phyloP scores from a whole-genome alignment of 2,329 filamentous ascomycete genomes.

The Xylaria digitata region DNA sequence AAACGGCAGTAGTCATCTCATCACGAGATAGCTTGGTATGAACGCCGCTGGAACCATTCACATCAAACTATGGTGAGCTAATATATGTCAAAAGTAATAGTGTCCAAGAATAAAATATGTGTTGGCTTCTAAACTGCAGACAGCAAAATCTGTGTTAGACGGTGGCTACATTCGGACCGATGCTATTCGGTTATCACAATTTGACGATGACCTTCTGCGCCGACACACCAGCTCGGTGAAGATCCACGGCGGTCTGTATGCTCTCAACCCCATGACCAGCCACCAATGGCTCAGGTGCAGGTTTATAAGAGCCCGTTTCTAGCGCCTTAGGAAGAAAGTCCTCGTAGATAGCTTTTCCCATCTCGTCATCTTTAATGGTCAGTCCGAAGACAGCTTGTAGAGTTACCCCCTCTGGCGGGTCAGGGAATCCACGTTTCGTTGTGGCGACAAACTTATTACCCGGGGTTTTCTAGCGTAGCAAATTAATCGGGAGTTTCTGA shows the following conservation, averaged over 20 bases:
- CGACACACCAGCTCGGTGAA: constrained; percentile 54
- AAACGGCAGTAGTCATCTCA: constrained; percentile 7
- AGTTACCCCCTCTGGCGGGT: constrained; percentile 46
- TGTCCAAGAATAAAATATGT: neutral
- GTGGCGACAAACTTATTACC: constrained; percentile 45
- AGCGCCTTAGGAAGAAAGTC: constrained; percentile 55
- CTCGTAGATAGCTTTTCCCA: constrained; percentile 52
- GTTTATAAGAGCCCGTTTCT: constrained; percentile 49
- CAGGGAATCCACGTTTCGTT: constrained; percentile 45
- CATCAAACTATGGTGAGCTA: neutral
- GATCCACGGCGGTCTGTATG: constrained; percentile 56
- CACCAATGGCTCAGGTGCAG: constrained; percentile 54
- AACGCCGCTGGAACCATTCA: neutral
- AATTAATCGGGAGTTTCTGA: neutral
- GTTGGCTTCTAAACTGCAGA: neutral
- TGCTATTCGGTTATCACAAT: constrained; percentile 12
- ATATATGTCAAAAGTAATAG: neutral
- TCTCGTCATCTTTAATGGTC: constrained; percentile 46
- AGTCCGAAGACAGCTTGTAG: constrained; percentile 40
- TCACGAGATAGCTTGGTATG: constrained; percentile 1
- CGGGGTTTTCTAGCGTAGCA: constrained; percentile 40
- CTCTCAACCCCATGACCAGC: constrained; percentile 56
- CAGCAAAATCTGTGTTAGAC: constrained; percentile 4
- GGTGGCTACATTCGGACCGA: no score
- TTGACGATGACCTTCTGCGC: constrained; percentile 57